Percentiles rank a stretch among this genome's conserved stretches.
Conservation (phyloP, 129 eudicot genomes). For the Pseudognaphalium luteoalbum region DNA sequence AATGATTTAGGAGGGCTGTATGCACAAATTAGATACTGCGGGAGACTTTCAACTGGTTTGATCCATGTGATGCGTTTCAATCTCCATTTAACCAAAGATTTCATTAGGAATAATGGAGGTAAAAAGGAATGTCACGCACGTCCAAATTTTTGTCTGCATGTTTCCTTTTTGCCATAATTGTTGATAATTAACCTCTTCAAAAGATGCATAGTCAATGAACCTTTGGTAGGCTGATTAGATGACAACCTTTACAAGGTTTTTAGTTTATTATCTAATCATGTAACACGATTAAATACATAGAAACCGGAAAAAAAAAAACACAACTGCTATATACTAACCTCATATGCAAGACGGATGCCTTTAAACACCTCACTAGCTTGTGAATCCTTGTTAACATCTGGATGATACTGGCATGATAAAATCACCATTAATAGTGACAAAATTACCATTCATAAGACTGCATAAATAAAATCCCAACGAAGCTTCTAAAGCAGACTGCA, state of each 20-base stretch:
- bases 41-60: too few relatives aligned
- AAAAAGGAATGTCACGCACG: slow-evolving; percentile 5
- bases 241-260: not conserved
- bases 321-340: slow-evolving; percentile 43
- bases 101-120: not conserved
- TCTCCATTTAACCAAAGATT: not conserved
- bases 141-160: not conserved
- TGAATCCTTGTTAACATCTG: slow-evolving; percentile 89
- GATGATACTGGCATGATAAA: slow-evolving; percentile 71
- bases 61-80: too few relatives aligned
- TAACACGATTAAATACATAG: not conserved
- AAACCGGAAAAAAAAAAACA: slow-evolving; percentile 12
- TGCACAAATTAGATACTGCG: too few relatives aligned
- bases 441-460: not conserved
- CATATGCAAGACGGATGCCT: slow-evolving; percentile 72
- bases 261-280: not conserved
- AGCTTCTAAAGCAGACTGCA: not conserved
- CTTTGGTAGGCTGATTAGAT: not conserved
- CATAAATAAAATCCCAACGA: not conserved
- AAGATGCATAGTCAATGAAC: not conserved
- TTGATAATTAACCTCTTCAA: not conserved
- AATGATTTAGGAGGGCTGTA: too few relatives aligned
- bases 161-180: not conserved
- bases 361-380: slow-evolving; percentile 75
- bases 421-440: not conserved